Base-by-base conservation (phyloP, 768 basidiomycete genomes). In the Amanita inopinata region DNA sequence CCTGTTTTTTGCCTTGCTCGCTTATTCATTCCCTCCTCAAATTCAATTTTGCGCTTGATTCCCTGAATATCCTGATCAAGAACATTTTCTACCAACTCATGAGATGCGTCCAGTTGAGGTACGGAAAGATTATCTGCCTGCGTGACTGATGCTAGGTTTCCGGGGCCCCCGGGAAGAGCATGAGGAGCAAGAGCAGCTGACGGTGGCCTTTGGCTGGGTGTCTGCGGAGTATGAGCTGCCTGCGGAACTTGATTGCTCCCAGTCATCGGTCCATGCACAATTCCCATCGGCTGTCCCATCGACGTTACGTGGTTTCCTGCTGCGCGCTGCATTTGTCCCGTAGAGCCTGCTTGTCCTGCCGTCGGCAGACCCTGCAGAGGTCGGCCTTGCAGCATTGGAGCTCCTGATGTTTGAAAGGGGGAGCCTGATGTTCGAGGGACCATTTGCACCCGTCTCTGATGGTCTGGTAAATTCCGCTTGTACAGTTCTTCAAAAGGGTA, bases 1-100 rank as follows among this genome's bases (percentile, higher is more conserved):
- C 86, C 83, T 52, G 71, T 84, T 63, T 78, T 87, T 59, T 79
- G 73, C 51, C 82, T 73, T 37, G 62, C 76, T 51, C 86, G 73
- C 58, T 90, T 90, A 35, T 62, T 69, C 35, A 84, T 80, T 20
- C 61, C 61, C 46, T 83, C 82, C 40, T 78, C 79, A 12, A 69
- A 66, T 36, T 79, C 78, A 49, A 81, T 62, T 58, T 86, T 87
- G 48, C 86, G 71, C 57, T 89, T 90, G 49, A 78, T 67, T 12
- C 70, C 74, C 43, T 80, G 76, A n/a, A 58, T 49, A 42, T 85
- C 83, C 46, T 68, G 67, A 40, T 86, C 83, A 38, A 76, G 58
- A 23, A 67, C 61, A 51, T 64, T 66, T 34, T 59, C 51, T 28
- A 67, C 67, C 24, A 57, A 43, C 19, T 52, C 49, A 17, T 54